A percentile compares a stretch with the other conserved stretches of the same genome.
phyloP scores from a whole-genome alignment of 1,284 basidiomycete species.

The Volvariella surrecta region DNA sequence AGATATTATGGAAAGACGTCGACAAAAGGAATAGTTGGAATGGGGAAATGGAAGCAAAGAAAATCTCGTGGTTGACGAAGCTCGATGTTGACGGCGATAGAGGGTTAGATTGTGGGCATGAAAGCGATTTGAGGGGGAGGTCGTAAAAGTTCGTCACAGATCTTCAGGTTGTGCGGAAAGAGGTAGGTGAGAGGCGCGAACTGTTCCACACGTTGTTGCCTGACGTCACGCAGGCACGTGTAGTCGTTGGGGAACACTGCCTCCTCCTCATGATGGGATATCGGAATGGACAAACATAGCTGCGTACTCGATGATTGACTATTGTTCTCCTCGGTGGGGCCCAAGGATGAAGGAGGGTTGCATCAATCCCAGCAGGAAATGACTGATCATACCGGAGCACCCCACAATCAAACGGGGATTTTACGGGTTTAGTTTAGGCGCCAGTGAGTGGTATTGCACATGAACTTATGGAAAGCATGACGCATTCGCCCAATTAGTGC shows the following conservation, averaged over 20 bases:
- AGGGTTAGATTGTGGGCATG: conserved; percentile 1
- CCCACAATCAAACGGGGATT: no score
- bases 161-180: neutral
- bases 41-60: conserved; percentile 2
- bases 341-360: no score
- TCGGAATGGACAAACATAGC: neutral
- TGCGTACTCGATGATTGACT: no score
- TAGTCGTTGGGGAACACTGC: conserved; percentile 16
- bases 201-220: conserved; percentile 1
- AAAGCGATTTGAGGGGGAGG: neutral
- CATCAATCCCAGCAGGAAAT: no score
- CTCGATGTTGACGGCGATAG: conserved; percentile 2
- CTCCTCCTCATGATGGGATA: neutral
- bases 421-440: no score
- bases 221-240: conserved; percentile 24
- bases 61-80: neutral
- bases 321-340: no score
- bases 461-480: no score
- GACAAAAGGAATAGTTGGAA: no score
- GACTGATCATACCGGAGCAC: no score
- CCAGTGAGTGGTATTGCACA: no score
- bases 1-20: neutral
- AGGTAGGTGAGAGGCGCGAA: neutral
- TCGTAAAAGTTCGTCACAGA: neutral
- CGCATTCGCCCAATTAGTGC: no score